Percentiles rank a stretch among this genome's conserved stretches.
phyloP scores from a whole-genome alignment of 23 red algal genomes.

The Chondrus crispus region DNA sequence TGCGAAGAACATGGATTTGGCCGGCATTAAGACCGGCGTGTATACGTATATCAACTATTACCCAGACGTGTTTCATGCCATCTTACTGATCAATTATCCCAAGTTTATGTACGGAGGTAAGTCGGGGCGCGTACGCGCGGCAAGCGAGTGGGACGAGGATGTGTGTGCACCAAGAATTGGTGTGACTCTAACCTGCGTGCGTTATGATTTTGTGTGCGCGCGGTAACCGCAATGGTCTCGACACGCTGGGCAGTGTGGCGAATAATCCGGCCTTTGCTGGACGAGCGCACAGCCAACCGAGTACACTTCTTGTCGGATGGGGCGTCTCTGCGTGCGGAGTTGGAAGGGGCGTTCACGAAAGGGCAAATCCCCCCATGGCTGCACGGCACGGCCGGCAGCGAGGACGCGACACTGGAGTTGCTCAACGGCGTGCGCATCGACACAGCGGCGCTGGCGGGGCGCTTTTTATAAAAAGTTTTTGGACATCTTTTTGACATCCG shows the following conservation, averaged over 20 bases:
- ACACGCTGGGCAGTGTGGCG: slow-evolving; percentile 43
- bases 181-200: background rate
- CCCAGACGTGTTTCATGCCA: slow-evolving; percentile 30
- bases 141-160: too few species aligned
- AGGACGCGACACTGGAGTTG: background rate
- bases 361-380: slow-evolving; percentile 23
- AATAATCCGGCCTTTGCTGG: slow-evolving; percentile 23
- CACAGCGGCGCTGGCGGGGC: background rate
- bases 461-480: slow-evolving; percentile 8
- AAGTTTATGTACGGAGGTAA: slow-evolving; percentile 47
- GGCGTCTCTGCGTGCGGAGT: background rate
- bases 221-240: background rate
- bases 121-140: too few species aligned
- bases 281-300: slow-evolving; percentile 2
- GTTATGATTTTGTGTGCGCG: background rate
- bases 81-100: slow-evolving; percentile 55
- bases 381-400: background rate
- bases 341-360: background rate
- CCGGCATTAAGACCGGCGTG: background rate
- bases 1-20: slow-evolving; percentile 13
- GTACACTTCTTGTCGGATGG: background rate
- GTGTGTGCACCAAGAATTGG: too few species aligned
- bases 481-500: background rate
- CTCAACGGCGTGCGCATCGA: background rate
- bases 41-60: slow-evolving; percentile 33